phyloP scores from a whole-genome alignment of 495 filamentous ascomycete genomes.

The Neurospora hispaniola region DNA sequence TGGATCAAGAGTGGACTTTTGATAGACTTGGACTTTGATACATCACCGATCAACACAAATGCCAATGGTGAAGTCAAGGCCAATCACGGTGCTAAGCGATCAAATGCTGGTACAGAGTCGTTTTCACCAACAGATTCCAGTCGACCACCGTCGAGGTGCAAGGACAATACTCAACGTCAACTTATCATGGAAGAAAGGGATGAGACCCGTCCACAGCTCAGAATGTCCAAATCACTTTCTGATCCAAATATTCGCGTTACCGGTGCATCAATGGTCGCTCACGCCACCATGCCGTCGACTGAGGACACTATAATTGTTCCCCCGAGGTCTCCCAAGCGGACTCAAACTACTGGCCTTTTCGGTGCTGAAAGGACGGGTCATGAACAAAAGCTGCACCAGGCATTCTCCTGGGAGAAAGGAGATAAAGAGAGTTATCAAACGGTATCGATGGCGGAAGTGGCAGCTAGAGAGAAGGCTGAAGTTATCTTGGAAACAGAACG shows the following conservation, averaged over 20 bases:
- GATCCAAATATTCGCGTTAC: not conserved
- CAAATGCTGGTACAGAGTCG: not conserved
- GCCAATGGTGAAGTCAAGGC: not conserved
- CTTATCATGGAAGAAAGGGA: not conserved
- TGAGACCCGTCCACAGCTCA: not conserved
- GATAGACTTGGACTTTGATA: conserved; percentile 26
- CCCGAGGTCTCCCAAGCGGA: conserved; percentile 17
- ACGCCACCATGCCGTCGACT: not conserved
- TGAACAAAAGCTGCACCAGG: not conserved
- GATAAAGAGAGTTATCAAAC: not conserved
- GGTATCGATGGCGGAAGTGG: not conserved
- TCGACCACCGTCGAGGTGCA: not conserved
- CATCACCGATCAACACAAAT: conserved; percentile 2
- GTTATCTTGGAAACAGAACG: not conserved
- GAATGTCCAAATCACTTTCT: conserved; percentile 4
- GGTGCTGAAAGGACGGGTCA: not conserved
- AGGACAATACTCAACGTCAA: not conserved
- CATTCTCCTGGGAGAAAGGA: not conserved
- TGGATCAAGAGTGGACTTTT: conserved; percentile 28
- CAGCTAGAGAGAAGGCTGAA: not conserved
- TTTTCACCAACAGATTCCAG: not conserved
- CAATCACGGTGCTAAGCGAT: not conserved
- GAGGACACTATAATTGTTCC: conserved; percentile 7
- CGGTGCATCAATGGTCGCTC: not conserved
- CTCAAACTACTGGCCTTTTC: not conserved